Evolutionary conservation across 768 basidiomycete genomes (phyloP).

Genomic region (Suillus fuscotomentosus): DNA sequence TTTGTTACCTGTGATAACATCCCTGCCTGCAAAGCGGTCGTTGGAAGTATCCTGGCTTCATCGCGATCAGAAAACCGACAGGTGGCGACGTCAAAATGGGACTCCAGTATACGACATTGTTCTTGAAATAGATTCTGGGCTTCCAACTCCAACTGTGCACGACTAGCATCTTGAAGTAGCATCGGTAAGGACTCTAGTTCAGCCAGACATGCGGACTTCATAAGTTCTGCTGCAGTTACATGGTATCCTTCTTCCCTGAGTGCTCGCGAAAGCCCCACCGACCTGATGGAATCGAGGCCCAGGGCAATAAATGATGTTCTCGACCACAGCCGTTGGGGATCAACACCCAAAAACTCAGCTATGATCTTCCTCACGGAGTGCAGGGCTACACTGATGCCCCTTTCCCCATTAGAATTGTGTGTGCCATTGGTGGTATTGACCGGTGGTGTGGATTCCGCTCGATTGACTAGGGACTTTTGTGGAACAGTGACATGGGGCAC

Average conservation of each 20-base stretch:
- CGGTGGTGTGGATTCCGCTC: neutral
- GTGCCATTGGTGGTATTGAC: neutral
- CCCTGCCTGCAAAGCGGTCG: slow-evolving; percentile 45
- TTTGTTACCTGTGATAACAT: slow-evolving; percentile 47
- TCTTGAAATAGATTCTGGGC: slow-evolving; percentile 7
- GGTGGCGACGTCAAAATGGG: slow-evolving; percentile 10
- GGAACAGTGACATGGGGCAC: slow-evolving; percentile 1
- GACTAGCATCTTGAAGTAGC: neutral
- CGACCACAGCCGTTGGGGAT: slow-evolving; percentile 12
- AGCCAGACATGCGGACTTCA: slow-evolving; percentile 20
- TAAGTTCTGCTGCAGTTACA: slow-evolving; percentile 37
- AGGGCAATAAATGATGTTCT: slow-evolving; percentile 41
- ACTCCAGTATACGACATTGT: slow-evolving; percentile 1
- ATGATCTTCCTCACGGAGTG: slow-evolving; percentile 13
- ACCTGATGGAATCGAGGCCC: slow-evolving; percentile 48
- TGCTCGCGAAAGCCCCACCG: slow-evolving; percentile 40
- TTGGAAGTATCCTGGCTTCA: slow-evolving; percentile 34
- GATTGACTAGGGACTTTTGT: neutral
- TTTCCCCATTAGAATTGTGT: slow-evolving; percentile 1
- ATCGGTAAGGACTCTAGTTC: slow-evolving; percentile 3
- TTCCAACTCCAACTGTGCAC: neutral
- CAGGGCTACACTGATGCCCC: slow-evolving; percentile 3
- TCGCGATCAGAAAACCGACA: slow-evolving; percentile 29
- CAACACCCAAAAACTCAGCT: slow-evolving; percentile 18
- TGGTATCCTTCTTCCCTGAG: slow-evolving; percentile 33